Percentiles rank a stretch among this genome's conserved stretches.
These are phyloP conservation scores for Cucurbita pepo DNA, from an alignment of 306 rosid genomes.

Conservation along the genomic window DNA sequence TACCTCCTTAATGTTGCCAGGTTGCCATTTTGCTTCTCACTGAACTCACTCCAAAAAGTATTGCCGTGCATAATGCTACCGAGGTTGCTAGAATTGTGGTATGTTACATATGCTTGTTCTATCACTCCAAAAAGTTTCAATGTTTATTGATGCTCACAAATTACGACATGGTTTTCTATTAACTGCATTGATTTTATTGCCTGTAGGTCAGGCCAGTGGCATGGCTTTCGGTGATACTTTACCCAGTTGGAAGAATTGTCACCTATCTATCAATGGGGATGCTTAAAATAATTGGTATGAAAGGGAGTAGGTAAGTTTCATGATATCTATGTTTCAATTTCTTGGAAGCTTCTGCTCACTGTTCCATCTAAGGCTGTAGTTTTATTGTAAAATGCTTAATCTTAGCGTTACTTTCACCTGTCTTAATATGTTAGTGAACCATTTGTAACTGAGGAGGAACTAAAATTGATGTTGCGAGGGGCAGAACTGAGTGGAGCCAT, in stretches of 20 bases:
- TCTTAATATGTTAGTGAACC: slow-evolving; percentile 56
- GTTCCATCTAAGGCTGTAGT: not conserved
- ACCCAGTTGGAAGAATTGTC: slow-evolving; percentile 90
- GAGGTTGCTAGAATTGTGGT: slow-evolving; percentile 98
- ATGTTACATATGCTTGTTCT: slow-evolving; percentile 19
- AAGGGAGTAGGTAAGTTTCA: slow-evolving; percentile 75
- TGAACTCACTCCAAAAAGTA: slow-evolving; percentile 97
- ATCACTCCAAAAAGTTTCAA: slow-evolving; percentile 3
- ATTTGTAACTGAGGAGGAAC: slow-evolving; percentile 94
- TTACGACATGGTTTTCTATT: not conserved
- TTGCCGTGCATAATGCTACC: slow-evolving; percentile 92
- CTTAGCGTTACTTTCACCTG: not conserved
- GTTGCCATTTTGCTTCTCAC: slow-evolving; percentile 96
- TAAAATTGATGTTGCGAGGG: slow-evolving; percentile 94
- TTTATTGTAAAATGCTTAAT: not conserved
- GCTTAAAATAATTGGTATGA: slow-evolving; percentile 79
- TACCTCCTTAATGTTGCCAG: slow-evolving; percentile 26
- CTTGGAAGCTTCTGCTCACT: not conserved
- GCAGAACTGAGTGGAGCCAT: slow-evolving; percentile 98
- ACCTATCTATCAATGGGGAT: slow-evolving; percentile 96
- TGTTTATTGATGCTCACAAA: not conserved
- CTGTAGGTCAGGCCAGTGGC: slow-evolving; percentile 98
- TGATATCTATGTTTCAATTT: not conserved
- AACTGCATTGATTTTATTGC: slow-evolving; percentile 19
- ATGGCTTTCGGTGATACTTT: slow-evolving; percentile 86